Conservation (phyloP, 2,329 filamentous ascomycete species). For the Byssothecium circinans region DNA sequence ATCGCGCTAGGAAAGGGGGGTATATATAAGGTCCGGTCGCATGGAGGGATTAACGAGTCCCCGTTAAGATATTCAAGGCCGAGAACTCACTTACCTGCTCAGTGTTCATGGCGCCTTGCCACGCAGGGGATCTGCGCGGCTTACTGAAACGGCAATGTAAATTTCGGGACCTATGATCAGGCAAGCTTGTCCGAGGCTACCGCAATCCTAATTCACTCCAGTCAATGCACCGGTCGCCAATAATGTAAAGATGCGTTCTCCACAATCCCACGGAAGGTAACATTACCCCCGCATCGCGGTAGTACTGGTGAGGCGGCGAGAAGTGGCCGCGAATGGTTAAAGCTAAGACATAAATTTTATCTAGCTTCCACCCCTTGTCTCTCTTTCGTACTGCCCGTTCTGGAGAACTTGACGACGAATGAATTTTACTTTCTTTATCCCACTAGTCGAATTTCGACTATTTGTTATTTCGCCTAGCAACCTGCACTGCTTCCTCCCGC, state of each 20-base stretch:
- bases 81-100: constrained; percentile 35
- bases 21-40: constrained; percentile 37
- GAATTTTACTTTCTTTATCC: constrained; percentile 15
- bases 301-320: constrained; percentile 15
- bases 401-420: constrained; percentile 11
- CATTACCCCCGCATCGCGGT: constrained; percentile 33
- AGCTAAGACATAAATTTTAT: constrained; percentile 15
- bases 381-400: constrained; percentile 16
- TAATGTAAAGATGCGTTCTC: constrained; percentile 26
- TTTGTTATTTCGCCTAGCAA: constrained; percentile 22
- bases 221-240: constrained; percentile 15
- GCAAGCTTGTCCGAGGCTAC: constrained; percentile 27
- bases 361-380: constrained; percentile 7
- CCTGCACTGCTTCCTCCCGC: constrained; percentile 18
- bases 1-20: constrained; percentile 33
- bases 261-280: constrained; percentile 29
- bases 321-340: constrained; percentile 1
- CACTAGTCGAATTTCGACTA: constrained; percentile 30
- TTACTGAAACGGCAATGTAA: constrained; percentile 31
- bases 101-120: constrained; percentile 26
- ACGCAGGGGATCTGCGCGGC: constrained; percentile 38
- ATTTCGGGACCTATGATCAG: constrained; percentile 22
- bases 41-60: constrained; percentile 41
- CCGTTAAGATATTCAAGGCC: constrained; percentile 32
- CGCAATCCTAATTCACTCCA: constrained; percentile 12